Evolutionary conservation across 495 filamentous ascomycete species (phyloP).

Genomic region (Oleoguttula mirabilis): DNA sequence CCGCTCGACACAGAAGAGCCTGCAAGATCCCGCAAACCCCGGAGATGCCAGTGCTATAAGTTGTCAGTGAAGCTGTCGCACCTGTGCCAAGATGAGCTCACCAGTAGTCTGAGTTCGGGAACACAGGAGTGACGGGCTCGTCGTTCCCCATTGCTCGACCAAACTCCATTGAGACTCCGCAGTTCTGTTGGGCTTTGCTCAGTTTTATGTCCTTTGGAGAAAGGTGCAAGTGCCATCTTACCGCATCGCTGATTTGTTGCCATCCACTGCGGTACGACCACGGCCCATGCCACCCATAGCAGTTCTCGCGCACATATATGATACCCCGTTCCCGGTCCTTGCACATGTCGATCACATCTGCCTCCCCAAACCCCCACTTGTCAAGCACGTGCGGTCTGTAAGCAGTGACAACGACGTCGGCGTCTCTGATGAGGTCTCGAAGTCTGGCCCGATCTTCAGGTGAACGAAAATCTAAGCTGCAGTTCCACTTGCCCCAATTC

Average conservation of each 20-base stretch:
- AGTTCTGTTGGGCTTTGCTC: too few species aligned
- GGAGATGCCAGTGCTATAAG: slow-evolving; percentile 20
- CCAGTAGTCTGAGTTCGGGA: slow-evolving; percentile 31
- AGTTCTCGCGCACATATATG: slow-evolving; percentile 44
- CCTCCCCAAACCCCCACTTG: slow-evolving; percentile 39
- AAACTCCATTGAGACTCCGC: slow-evolving; percentile 25
- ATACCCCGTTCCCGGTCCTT: slow-evolving; percentile 36
- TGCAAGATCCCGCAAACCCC: slow-evolving; percentile 22
- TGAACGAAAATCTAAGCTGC: slow-evolving; percentile 36
- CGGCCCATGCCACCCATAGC: slow-evolving; percentile 45
- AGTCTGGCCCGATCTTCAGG: slow-evolving; percentile 34
- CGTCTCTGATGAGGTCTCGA: slow-evolving; percentile 36
- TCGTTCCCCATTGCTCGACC: slow-evolving; percentile 30
- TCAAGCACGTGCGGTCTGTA: slow-evolving; percentile 43
- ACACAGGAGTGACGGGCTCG: slow-evolving; percentile 30
- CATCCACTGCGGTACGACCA: slow-evolving; percentile 41
- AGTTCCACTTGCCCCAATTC: slow-evolving; percentile 47
- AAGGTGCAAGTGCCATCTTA: too few species aligned
- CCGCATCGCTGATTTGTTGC: slow-evolving; percentile 47
- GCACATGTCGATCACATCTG: slow-evolving; percentile 39
- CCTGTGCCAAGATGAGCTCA: slow-evolving; percentile 1
- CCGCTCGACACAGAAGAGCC: slow-evolving; percentile 22
- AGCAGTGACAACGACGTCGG: slow-evolving; percentile 47
- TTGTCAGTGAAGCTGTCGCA: not conserved
- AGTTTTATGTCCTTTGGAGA: too few species aligned